Percentiles rank a stretch among this genome's conserved stretches.
Evolutionary conservation across 805 yeast genomes (phyloP).

Genomic region (Candida orba): DNA sequence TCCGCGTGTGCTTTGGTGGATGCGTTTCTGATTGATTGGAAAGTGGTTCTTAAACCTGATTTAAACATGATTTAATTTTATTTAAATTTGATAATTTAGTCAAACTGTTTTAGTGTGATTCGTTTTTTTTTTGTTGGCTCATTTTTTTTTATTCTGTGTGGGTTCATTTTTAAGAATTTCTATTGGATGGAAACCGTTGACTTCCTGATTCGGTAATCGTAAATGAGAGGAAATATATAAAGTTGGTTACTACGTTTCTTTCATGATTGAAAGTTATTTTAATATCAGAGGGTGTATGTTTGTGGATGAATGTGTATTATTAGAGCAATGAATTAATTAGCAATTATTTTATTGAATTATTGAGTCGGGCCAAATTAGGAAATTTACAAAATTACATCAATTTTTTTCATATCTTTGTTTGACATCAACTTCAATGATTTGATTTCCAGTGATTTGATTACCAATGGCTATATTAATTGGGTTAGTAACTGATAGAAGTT

Average conservation of each 20-base stretch:
- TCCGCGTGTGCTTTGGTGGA: slow-evolving; percentile 17
- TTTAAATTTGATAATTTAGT: too few species aligned
- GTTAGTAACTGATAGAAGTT: slow-evolving; percentile 3
- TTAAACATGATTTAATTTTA: slow-evolving; percentile 43
- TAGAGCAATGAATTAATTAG: too few species aligned
- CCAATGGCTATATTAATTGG: slow-evolving; percentile 45
- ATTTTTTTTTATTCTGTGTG: slow-evolving; percentile 9
- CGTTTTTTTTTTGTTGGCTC: slow-evolving; percentile 4
- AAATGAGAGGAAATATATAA: too few species aligned
- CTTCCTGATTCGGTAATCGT: slow-evolving; percentile 15
- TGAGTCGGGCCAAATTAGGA: too few species aligned
- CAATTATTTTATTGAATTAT: too few species aligned
- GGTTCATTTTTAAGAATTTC: slow-evolving; percentile 2
- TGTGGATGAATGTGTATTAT: background rate
- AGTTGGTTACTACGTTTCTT: too few species aligned
- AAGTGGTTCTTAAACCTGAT: slow-evolving; percentile 28
- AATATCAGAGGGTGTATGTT: background rate
- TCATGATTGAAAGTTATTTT: too few species aligned
- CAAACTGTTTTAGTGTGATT: too few species aligned
- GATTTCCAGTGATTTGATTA: slow-evolving; percentile 59
- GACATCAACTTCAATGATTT: slow-evolving; percentile 54
- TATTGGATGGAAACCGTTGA: slow-evolving; percentile 15
- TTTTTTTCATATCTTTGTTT: slow-evolving; percentile 27
- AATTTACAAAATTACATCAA: slow-evolving; percentile 6
- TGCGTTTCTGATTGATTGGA: slow-evolving; percentile 16